A percentile compares a stretch with the other conserved stretches of the same genome.
Evolutionary conservation across 306 rosid genomes (phyloP).

Genomic region (Lablab purpureus): DNA sequence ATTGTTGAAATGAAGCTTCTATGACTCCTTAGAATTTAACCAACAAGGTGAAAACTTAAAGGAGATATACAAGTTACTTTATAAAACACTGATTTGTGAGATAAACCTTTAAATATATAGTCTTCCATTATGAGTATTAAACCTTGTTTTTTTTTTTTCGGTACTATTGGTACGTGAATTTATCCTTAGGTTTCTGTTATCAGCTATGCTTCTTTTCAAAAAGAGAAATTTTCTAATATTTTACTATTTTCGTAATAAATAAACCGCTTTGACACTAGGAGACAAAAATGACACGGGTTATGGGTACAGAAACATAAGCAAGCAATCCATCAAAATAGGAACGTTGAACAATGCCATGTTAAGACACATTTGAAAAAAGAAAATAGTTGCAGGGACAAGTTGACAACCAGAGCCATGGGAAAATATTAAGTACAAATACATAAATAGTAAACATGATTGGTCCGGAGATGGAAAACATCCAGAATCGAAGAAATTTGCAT

Average conservation of each 20-base stretch:
- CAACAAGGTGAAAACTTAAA: not conserved
- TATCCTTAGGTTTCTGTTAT: not conserved
- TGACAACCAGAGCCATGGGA: not conserved
- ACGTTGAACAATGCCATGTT: conserved; percentile 1
- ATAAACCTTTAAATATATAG: conserved; percentile 30
- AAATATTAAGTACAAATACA: conserved; percentile 7
- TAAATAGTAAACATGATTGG: conserved; percentile 2
- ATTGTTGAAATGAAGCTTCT: not conserved
- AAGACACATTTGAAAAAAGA: conserved; percentile 20
- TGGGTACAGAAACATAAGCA: not conserved
- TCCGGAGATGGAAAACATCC: not conserved
- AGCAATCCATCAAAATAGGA: conserved; percentile 27
- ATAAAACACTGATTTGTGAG: not conserved
- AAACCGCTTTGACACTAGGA: not conserved
- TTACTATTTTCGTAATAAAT: conserved; percentile 1
- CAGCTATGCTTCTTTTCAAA: not conserved
- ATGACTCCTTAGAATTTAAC: not conserved
- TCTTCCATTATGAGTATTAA: not conserved
- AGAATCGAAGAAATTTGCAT: not conserved
- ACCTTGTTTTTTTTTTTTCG: conserved; percentile 11
- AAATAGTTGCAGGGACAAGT: conserved; percentile 23
- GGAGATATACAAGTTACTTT: not conserved
- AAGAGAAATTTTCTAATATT: not conserved
- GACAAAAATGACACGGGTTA: not conserved
- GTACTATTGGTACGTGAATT: not conserved